These are phyloP conservation scores for Populus deltoides DNA, from an alignment of 345 rosid genomes.

Conservation along the genomic window DNA sequence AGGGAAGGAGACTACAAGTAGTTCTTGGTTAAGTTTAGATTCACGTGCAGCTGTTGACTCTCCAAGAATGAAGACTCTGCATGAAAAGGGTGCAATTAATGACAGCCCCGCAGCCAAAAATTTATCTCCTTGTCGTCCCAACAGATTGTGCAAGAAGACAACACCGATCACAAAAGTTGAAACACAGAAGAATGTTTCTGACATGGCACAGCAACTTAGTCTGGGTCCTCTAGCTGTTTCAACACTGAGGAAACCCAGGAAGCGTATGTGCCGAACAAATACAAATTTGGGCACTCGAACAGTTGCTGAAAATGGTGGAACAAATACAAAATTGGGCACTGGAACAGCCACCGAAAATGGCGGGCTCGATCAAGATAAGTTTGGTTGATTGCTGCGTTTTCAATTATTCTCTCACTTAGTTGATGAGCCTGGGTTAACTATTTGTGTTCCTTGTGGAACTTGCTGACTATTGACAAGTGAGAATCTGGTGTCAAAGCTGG, in stretches of 20 bases:
- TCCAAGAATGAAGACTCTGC: slow-evolving; percentile 31
- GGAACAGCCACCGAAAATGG: slow-evolving; percentile 31
- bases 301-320: slow-evolving; percentile 27
- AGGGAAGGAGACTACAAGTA: slow-evolving; percentile 42
- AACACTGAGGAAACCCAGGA: slow-evolving; percentile 49
- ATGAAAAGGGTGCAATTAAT: slow-evolving; percentile 22
- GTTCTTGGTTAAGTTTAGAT: slow-evolving; percentile 82
- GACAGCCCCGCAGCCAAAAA: slow-evolving; percentile 26
- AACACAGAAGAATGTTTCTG: slow-evolving; percentile 33
- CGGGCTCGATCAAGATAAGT: slow-evolving; percentile 15
- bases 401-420: neutral
- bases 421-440: neutral
- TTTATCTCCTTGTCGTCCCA: slow-evolving; percentile 30
- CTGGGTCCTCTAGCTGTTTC: slow-evolving; percentile 46
- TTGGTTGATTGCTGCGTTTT: slow-evolving; percentile 4
- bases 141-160: slow-evolving; percentile 45
- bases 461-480: neutral
- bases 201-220: slow-evolving; percentile 43
- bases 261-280: slow-evolving; percentile 39
- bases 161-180: slow-evolving; percentile 29
- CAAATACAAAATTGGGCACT: slow-evolving; percentile 30
- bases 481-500: neutral
- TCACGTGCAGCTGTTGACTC: slow-evolving; percentile 36
- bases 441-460: neutral
- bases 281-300: slow-evolving; percentile 30